These are phyloP conservation scores for Fusarium marasasianum DNA, from an alignment of 2,329 filamentous ascomycete genomes.

Conservation along the genomic window DNA sequence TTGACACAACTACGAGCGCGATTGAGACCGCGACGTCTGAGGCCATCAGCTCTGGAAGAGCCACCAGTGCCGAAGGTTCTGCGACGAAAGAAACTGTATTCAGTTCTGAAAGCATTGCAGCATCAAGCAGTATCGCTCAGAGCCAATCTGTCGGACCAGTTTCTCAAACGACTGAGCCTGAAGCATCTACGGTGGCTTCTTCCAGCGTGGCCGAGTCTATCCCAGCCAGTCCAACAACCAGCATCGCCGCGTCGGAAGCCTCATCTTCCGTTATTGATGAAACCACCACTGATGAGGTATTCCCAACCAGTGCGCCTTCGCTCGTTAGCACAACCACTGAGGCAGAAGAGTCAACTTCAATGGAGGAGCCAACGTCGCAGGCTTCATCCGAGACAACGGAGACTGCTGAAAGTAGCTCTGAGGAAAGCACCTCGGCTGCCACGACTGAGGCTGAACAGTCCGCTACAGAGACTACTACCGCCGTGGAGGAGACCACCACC, in stretches of 20 bases:
- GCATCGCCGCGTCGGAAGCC: background rate
- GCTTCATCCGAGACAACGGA: background rate
- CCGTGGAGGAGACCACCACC: no score
- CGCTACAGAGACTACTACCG: background rate
- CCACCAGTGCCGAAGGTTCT: background rate
- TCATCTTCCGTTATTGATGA: background rate
- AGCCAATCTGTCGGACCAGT: background rate
- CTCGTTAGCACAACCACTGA: accelerated
- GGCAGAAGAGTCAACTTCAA: background rate
- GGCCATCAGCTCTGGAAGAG: accelerated
- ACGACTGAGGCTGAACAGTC: background rate
- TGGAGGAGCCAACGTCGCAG: background rate
- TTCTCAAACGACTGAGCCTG: background rate
- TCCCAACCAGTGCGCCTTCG: background rate
- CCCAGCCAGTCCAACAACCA: background rate
- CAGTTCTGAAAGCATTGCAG: no score
- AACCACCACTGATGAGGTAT: background rate
- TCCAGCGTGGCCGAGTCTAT: background rate
- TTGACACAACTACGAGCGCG: background rate
- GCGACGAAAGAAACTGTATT: background rate
- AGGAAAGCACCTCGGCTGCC: background rate
- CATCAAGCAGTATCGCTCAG: no score
- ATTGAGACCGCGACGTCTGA: background rate
- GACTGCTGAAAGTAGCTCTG: background rate
- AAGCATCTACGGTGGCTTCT: background rate